These are phyloP conservation scores for Leishmania arabica DNA, from an alignment of 208 protist genomes.

Conservation along the genomic window DNA sequence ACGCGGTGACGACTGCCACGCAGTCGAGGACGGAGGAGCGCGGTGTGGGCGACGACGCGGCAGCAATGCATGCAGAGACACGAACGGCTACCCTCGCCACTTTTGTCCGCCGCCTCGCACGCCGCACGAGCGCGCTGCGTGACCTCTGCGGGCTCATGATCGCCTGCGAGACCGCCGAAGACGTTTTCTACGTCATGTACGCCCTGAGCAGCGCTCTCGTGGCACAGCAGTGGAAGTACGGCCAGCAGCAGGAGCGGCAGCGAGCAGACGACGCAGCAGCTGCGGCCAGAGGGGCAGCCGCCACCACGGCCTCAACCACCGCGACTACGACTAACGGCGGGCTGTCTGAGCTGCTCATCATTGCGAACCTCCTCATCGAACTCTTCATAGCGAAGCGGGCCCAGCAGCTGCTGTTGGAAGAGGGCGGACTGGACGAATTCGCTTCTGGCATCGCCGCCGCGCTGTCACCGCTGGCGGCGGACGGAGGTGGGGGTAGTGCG, in stretches of 20 bases:
- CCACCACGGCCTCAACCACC: not conserved
- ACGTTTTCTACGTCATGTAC: constrained; percentile 55
- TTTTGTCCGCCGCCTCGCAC: constrained; percentile 25
- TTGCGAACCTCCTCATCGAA: constrained; percentile 54
- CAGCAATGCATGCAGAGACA: not conserved
- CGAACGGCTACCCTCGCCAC: not conserved
- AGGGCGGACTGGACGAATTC: not conserved
- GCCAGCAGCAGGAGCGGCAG: constrained; percentile 18
- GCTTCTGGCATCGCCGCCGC: not conserved
- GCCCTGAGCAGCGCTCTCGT: constrained; percentile 33
- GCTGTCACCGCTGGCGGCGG: not conserved
- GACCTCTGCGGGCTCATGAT: constrained; percentile 58
- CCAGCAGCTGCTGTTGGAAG: constrained; percentile 24
- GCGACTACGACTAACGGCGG: constrained; percentile 12
- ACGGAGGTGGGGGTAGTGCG: not conserved
- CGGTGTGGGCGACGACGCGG: not conserved
- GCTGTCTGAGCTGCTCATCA: constrained; percentile 42
- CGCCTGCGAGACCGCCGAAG: constrained; percentile 42
- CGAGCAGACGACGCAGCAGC: not conserved
- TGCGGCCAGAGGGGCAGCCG: not conserved
- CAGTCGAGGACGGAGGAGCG: not conserved
- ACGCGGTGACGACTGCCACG: not conserved
- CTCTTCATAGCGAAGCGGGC: constrained; percentile 54
- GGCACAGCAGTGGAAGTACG: constrained; percentile 22
- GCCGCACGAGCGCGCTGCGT: constrained; percentile 44